phyloP scores from a whole-genome alignment of 129 eudicot species.

The Heracleum sosnowskyi region DNA sequence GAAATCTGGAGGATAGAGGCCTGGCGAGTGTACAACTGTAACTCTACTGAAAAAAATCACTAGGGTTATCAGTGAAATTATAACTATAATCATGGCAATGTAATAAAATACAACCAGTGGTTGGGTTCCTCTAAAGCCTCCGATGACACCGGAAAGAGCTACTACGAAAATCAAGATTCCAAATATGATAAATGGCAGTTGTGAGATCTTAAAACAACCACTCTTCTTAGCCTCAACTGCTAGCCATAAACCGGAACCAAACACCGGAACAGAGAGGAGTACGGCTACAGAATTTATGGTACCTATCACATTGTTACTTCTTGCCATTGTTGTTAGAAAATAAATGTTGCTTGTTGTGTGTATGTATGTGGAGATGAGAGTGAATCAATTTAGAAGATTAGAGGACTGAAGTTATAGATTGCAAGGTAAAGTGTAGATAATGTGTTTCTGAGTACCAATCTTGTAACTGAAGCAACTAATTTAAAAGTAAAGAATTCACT shows the following conservation, averaged over 20 bases:
- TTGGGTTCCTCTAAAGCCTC: too few relatives aligned
- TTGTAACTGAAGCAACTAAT: too few relatives aligned
- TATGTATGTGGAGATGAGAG: too few relatives aligned
- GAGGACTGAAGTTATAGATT: too few relatives aligned
- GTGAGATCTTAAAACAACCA: conserved; percentile 62
- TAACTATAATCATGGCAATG: conserved; percentile 63
- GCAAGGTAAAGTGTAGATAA: too few relatives aligned
- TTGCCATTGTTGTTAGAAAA: conserved; percentile 31
- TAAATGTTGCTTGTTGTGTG: too few relatives aligned
- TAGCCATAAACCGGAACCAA: conserved; percentile 81
- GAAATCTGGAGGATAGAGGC: conserved; percentile 40
- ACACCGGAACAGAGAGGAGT: conserved; percentile 67
- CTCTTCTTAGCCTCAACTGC: conserved; percentile 54
- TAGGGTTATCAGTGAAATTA: conserved; percentile 53
- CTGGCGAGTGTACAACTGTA: conserved; percentile 48
- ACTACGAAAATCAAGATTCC: conserved; percentile 67
- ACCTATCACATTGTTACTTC: conserved; percentile 75
- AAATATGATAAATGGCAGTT: conserved; percentile 74
- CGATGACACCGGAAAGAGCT: too few relatives aligned
- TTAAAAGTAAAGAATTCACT: too few relatives aligned
- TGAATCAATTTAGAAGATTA: too few relatives aligned
- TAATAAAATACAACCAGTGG: conserved; percentile 58
- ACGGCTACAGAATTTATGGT: conserved; percentile 59
- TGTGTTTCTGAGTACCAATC: too few relatives aligned
- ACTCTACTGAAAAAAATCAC: conserved; percentile 57